phyloP scores from a whole-genome alignment of 2,329 filamentous ascomycete species.

The Penicillium sp. region DNA sequence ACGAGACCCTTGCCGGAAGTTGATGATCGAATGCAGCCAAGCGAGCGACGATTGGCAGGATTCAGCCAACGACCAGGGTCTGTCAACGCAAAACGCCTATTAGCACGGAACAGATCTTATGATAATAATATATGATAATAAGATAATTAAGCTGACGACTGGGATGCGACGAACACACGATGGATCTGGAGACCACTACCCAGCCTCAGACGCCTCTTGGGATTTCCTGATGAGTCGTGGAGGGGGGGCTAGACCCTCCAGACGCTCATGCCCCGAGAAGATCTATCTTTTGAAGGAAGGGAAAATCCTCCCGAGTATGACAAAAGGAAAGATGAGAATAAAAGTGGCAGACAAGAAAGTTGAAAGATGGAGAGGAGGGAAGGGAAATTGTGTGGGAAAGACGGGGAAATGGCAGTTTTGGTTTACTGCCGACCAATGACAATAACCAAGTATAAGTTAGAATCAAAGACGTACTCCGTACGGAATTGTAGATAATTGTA shows the following conservation, averaged over 20 bases:
- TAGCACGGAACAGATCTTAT: constrained; percentile 7
- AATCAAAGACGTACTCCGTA: neutral
- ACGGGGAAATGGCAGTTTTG: neutral
- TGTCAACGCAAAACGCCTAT: constrained; percentile 10
- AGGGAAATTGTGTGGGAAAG: constrained; percentile 4
- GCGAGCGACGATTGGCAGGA: constrained; percentile 21
- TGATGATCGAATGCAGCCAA: constrained; percentile 19
- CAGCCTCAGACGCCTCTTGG: constrained; percentile 10
- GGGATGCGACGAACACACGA: constrained; percentile 10
- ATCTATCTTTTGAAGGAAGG: constrained; percentile 15
- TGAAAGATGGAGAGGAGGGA: constrained; percentile 6
- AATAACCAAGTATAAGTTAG: neutral
- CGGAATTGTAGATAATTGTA: neutral
- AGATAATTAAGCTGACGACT: constrained; percentile 10
- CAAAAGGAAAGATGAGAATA: neutral
- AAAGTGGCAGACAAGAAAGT: neutral
- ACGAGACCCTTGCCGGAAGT: constrained; percentile 26
- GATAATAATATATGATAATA: constrained; percentile 11
- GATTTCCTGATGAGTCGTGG: constrained; percentile 14
- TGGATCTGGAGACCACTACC: constrained; percentile 12
- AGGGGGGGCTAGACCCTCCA: constrained; percentile 35
- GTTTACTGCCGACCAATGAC: constrained; percentile 6
- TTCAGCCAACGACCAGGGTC: constrained; percentile 25
- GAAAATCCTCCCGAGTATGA: neutral
- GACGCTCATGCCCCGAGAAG: constrained; percentile 32